Evolutionary conservation across 2,329 filamentous ascomycete species (phyloP), one percentile per base, ranked within the genome.

Genomic region (Myriosclerotinia duriaeana): DNA sequence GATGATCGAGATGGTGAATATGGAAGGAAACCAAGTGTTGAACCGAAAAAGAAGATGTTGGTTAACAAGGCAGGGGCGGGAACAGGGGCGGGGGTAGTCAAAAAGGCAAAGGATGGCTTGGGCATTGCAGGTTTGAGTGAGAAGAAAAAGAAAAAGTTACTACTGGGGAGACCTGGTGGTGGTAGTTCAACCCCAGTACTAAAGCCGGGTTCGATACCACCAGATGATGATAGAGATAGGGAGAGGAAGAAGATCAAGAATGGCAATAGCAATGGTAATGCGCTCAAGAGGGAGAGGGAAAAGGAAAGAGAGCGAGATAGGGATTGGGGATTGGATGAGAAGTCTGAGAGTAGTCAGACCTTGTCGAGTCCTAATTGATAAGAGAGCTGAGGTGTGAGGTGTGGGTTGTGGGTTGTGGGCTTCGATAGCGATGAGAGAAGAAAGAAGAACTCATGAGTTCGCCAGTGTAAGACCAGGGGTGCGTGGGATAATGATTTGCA

Each of bases 1-100:
- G 74, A 75, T 64, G 71, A 73, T 53, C 68, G 70, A 59, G 73
- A 74, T 59, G 71, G 71, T 30, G 71, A 74, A 48, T 75, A 71
- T 63, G 71, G 70, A 40, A 71, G 69, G 12, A 69, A 69, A 7
- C 63, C 69, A 20, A 65, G 53, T 1, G 69, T 72, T 15, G 71
- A 74, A 17, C 66, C 72, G 20, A 74, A 72, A 63, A 75, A 74
- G 68, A 74, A 73, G 53, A 44, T 53, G 53, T 5, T 65, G 17
- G 69, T 65, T 44, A 74, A 71, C 48, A 66, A 66, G 14, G 14
- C 61, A 26, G 44, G 44, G 9, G 44, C 36, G n/a, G n/a, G 30
- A 1, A 17, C 61, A 26, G 44, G 44, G 9, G 44, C 48, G n/a
- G n/a, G 30, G 3, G 12, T 61, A 56, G 66, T 58, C 52, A 71